Evolutionary conservation across 2,329 filamentous ascomycete genomes (phyloP).

Genomic region (Huntiella moniliformis): DNA sequence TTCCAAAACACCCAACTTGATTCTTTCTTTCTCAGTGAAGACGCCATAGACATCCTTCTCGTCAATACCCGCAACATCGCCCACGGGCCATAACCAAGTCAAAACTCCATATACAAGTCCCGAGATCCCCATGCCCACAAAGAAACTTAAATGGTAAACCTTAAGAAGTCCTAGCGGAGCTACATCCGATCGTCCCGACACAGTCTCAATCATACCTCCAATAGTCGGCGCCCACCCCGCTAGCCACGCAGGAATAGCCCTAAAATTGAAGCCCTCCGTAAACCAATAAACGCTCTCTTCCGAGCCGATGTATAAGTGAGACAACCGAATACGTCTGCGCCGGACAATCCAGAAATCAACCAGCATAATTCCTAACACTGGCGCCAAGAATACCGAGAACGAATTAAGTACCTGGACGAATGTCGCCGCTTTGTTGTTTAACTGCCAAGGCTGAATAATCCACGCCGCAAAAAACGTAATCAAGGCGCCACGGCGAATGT

Average conservation of each 20-base stretch:
- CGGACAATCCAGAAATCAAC: slow-evolving; percentile 18
- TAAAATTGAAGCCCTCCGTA: slow-evolving; percentile 19
- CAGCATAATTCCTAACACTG: slow-evolving; percentile 17
- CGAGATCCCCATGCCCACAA: slow-evolving; percentile 13
- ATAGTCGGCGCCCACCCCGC: slow-evolving; percentile 18
- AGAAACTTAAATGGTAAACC: slow-evolving; percentile 11
- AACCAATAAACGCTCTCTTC: slow-evolving; percentile 22
- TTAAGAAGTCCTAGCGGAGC: slow-evolving; percentile 11
- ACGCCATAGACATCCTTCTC: slow-evolving; percentile 25
- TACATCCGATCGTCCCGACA: slow-evolving; percentile 10
- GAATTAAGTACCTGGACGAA: slow-evolving; percentile 16
- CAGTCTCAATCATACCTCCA: slow-evolving; percentile 15
- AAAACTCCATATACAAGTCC: slow-evolving; percentile 11
- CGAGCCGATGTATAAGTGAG: slow-evolving; percentile 19
- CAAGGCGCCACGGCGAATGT: slow-evolving; percentile 16
- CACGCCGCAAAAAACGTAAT: slow-evolving; percentile 15
- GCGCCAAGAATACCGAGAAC: slow-evolving; percentile 17
- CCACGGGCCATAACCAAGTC: slow-evolving; percentile 23
- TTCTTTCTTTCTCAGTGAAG: slow-evolving; percentile 25
- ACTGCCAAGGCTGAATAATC: slow-evolving; percentile 17
- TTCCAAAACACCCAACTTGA: slow-evolving; percentile 21
- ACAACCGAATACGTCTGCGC: slow-evolving; percentile 20
- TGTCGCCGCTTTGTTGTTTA: slow-evolving; percentile 16
- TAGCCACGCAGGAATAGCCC: slow-evolving; percentile 19
- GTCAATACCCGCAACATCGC: slow-evolving; percentile 24